These are phyloP conservation scores for Fusarium succisae DNA, from an alignment of 2,329 filamentous ascomycete species.

Conservation along the genomic window DNA sequence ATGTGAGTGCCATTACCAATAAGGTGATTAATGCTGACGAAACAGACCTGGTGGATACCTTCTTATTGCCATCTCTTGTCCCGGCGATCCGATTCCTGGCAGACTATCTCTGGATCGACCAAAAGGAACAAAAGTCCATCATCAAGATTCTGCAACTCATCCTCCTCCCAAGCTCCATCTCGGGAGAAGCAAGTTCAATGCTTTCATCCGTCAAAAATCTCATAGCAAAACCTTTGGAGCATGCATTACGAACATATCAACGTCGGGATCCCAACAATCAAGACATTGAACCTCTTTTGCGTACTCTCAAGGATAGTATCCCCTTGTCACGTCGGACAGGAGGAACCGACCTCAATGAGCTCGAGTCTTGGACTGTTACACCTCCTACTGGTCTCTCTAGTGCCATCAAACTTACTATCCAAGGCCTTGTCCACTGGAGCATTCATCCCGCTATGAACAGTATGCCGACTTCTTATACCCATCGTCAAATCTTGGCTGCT, in stretches of 20 bases:
- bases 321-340: conserved; percentile 69
- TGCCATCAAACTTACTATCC: conserved; percentile 68
- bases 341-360: conserved; percentile 70
- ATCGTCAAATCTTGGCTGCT: conserved; percentile 72
- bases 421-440: conserved; percentile 73
- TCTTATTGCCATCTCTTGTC: conserved; percentile 80
- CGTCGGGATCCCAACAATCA: conserved; percentile 72
- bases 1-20: conserved; percentile 59
- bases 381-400: conserved; percentile 64
- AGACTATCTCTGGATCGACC: conserved; percentile 74
- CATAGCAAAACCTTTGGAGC: conserved; percentile 74
- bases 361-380: conserved; percentile 72
- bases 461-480: conserved; percentile 74
- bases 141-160: conserved; percentile 78
- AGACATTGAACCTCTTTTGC: conserved; percentile 74
- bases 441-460: conserved; percentile 63
- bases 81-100: conserved; percentile 77
- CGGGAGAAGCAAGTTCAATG: conserved; percentile 76
- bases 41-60: conserved; percentile 78
- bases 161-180: conserved; percentile 74
- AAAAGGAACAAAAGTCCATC: conserved; percentile 72
- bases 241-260: conserved; percentile 72
- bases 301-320: conserved; percentile 69
- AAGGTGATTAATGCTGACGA: conserved; percentile 14
- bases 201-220: conserved; percentile 76